Conservation (phyloP, 2,329 filamentous ascomycete species). For the Helicocarpus griseus region DNA sequence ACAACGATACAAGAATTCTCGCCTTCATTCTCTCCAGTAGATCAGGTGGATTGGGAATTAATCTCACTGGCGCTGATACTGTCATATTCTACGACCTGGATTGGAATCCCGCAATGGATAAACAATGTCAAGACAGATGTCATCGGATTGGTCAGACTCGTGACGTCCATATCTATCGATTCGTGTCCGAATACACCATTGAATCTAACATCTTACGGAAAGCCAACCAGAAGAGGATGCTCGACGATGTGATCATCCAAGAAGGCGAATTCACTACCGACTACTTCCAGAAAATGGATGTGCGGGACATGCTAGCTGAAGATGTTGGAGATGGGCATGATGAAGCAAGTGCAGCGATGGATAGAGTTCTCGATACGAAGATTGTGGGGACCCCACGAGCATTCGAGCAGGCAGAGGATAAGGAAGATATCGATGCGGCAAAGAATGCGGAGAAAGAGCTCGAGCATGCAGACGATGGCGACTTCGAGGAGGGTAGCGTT, state of each 20-base stretch:
- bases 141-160: slow-evolving; percentile 96
- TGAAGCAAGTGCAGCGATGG: slow-evolving; percentile 73
- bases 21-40: slow-evolving; percentile 93
- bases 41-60: slow-evolving; percentile 90
- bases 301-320: slow-evolving; percentile 54
- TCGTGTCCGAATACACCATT: slow-evolving; percentile 88
- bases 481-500: slow-evolving; percentile 60
- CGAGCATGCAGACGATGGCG: slow-evolving; percentile 69
- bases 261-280: slow-evolving; percentile 97
- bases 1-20: slow-evolving; percentile 81
- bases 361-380: slow-evolving; percentile 65
- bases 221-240: slow-evolving; percentile 92
- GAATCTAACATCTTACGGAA: slow-evolving; percentile 97
- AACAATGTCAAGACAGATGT: slow-evolving; percentile 94
- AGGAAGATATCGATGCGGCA: slow-evolving; percentile 82
- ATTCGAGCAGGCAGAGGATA: slow-evolving; percentile 83
- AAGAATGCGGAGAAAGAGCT: slow-evolving; percentile 82
- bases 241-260: slow-evolving; percentile 97
- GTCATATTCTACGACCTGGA: slow-evolving; percentile 99
- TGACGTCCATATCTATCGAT: slow-evolving; percentile 94
- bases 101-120: slow-evolving; percentile 99
- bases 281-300: slow-evolving; percentile 71
- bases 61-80: slow-evolving; percentile 89
- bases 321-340: slow-evolving; percentile 50
- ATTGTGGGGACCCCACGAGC: slow-evolving; percentile 59